Conservation (phyloP, 116 monocot species). For the Papilionanthe hybrid region DNA sequence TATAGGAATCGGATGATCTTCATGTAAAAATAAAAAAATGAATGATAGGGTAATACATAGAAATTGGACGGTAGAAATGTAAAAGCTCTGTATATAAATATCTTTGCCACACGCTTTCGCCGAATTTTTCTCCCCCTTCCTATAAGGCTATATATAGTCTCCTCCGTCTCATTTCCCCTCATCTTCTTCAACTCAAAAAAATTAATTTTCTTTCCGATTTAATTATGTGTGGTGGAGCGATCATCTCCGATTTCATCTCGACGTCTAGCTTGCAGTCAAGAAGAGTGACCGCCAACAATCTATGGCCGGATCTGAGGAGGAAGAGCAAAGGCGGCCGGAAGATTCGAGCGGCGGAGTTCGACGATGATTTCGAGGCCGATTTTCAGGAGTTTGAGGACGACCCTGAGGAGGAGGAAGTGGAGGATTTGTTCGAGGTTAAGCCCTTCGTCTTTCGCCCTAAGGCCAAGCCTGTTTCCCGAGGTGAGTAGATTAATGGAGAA, state of each 20-base stretch:
- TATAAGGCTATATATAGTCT: too few species aligned
- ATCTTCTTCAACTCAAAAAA: background rate
- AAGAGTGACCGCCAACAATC: background rate
- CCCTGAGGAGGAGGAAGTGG: background rate
- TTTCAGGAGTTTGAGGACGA: constrained; percentile 24
- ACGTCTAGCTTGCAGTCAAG: background rate
- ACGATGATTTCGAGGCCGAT: constrained; percentile 30
- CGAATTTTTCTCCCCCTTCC: too few species aligned
- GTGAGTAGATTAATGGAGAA: background rate
- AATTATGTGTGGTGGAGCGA: constrained; percentile 17
- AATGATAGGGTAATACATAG: too few species aligned
- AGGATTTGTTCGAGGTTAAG: constrained; percentile 5
- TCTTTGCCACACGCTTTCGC: too few species aligned
- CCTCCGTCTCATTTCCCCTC: too few species aligned
- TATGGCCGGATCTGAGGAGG: constrained; percentile 11
- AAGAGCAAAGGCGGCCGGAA: background rate
- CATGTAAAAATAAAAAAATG: too few species aligned
- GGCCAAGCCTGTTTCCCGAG: constrained; percentile 2
- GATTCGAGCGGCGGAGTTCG: constrained; percentile 7
- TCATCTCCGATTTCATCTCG: constrained; percentile 16
- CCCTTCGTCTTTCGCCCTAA: constrained; percentile 13
- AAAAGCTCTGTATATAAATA: too few species aligned
- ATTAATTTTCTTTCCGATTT: background rate
- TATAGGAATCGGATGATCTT: too few species aligned
- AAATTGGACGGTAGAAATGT: too few species aligned